Conservation (phyloP, 1,284 basidiomycete species). For the Afroboletus lepidellus region DNA sequence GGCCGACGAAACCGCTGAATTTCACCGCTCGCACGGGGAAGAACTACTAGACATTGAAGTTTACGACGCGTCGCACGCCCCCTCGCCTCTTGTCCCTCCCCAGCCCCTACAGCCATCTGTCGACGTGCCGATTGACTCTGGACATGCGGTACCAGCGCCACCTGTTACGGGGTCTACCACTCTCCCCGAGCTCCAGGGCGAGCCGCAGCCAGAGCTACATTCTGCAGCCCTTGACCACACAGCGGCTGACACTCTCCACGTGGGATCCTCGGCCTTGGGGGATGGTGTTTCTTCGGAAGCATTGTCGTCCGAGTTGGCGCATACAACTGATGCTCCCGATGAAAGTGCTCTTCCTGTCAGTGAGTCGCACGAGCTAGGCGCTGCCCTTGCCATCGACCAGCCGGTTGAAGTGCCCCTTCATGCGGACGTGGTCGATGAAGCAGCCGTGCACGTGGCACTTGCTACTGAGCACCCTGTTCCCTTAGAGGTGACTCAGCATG, state of each 20-base stretch:
- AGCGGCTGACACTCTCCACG: conserved; percentile 14
- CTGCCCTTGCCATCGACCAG: conserved; percentile 1
- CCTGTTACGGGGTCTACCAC: conserved; percentile 10
- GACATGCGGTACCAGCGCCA: conserved; percentile 1
- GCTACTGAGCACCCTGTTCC: conserved; percentile 4
- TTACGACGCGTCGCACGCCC: conserved; percentile 47
- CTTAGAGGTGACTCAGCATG: conserved; percentile 11
- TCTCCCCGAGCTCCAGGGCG: conserved; percentile 4
- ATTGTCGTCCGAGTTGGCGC: conserved; percentile 1
- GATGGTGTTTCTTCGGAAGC: conserved; percentile 9
- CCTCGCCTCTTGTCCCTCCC: conserved; percentile 30
- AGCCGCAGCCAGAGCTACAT: conserved; percentile 13
- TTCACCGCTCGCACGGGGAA: conserved; percentile 28
- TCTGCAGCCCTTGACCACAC: conserved; percentile 16
- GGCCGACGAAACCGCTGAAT: conserved; percentile 44
- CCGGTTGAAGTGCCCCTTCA: conserved; percentile 5
- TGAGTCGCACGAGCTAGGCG: conserved; percentile 24
- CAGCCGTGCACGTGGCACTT: neutral
- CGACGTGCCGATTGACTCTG: conserved; percentile 22
- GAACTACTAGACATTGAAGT: conserved; percentile 61
- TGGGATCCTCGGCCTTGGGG: conserved; percentile 12
- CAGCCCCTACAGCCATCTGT: conserved; percentile 19
- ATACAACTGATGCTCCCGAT: conserved; percentile 6
- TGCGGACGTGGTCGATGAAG: conserved; percentile 5
- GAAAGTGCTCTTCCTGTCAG: conserved; percentile 9